These are phyloP conservation scores for Clarireedia monteithiana DNA, from an alignment of 2,329 filamentous ascomycete genomes.

Conservation along the genomic window DNA sequence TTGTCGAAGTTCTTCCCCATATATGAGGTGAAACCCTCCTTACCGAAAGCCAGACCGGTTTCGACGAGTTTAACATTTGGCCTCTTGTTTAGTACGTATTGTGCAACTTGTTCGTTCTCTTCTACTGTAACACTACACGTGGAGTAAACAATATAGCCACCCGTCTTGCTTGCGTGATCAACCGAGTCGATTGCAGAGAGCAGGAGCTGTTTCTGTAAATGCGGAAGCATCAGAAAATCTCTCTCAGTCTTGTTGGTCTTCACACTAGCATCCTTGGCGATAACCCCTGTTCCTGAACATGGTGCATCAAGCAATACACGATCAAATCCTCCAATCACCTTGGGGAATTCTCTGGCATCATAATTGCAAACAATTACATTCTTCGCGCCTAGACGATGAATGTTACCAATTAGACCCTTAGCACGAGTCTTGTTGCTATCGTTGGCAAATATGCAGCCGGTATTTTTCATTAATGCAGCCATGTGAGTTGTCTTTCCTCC, in stretches of 20 bases:
- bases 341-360: constrained; percentile 88
- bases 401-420: constrained; percentile 96
- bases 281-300: constrained; percentile 94
- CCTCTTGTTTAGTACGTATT: constrained; percentile 84
- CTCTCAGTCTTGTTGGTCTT: constrained; percentile 98
- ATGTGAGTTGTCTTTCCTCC: constrained; percentile 96
- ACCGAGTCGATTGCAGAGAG: constrained; percentile 92
- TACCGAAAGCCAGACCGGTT: constrained; percentile 82
- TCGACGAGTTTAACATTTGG: constrained; percentile 93
- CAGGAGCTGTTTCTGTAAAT: constrained; percentile 90
- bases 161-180: constrained; percentile 84
- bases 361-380: constrained; percentile 96
- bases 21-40: constrained; percentile 84
- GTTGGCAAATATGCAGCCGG: constrained; percentile 90
- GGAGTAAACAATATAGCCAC: constrained; percentile 93
- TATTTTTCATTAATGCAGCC: constrained; percentile 97
- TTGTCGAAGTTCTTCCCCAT: constrained; percentile 88
- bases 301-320: constrained; percentile 89
- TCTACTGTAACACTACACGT: constrained; percentile 93
- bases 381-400: constrained; percentile 86
- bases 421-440: constrained; percentile 89
- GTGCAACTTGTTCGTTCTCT: constrained; percentile 88
- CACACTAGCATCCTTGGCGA: constrained; percentile 90
- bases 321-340: constrained; percentile 92
- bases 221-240: constrained; percentile 88